phyloP scores from a whole-genome alignment of 176 grass and related monocot genomes.

The Oryza meyeriana region DNA sequence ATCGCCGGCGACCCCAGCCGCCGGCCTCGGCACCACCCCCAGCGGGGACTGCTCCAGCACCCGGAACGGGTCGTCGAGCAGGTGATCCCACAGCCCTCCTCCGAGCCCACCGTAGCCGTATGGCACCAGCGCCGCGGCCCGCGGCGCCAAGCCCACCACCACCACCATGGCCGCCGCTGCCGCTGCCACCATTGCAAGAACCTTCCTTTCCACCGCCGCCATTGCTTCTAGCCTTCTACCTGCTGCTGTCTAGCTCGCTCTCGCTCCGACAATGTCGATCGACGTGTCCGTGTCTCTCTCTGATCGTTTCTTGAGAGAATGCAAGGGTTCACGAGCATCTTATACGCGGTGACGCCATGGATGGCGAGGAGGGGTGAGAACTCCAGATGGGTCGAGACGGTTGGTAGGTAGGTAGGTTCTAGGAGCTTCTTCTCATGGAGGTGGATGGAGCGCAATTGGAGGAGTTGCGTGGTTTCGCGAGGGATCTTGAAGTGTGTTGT shows the following conservation, averaged over 20 bases:
- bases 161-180: neutral
- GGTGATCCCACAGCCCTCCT: constrained; percentile 33
- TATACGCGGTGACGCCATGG: neutral
- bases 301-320: neutral
- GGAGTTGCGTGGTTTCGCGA: neutral
- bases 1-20: neutral
- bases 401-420: neutral
- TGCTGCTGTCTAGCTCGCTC: neutral
- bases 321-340: neutral
- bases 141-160: neutral
- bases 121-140: constrained; percentile 25
- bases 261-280: neutral
- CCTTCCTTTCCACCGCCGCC: neutral
- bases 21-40: neutral
- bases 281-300: neutral
- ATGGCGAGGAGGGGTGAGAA: neutral
- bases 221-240: too few relatives aligned
- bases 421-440: neutral
- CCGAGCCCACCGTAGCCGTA: constrained; percentile 5
- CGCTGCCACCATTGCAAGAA: neutral
- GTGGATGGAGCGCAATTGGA: neutral
- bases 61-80: constrained; percentile 46
- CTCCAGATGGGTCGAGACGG: neutral
- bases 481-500: too few relatives aligned
- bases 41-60: constrained; percentile 49